phyloP scores from a whole-genome alignment of 169 alveolate species.

The Cryptosporidium andersoni region DNA sequence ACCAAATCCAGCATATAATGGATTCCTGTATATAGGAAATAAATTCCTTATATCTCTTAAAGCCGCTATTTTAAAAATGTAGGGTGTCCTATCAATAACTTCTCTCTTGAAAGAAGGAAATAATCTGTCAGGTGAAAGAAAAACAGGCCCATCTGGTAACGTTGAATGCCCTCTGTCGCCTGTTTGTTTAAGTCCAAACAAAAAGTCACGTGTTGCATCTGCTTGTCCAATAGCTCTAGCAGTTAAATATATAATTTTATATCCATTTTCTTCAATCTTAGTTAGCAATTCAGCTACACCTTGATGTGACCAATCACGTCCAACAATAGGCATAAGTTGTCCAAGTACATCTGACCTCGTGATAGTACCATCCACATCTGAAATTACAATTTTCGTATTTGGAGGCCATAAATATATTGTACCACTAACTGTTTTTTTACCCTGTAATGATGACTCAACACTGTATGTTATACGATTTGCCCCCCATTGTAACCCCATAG shows the following conservation, averaged over 20 bases:
- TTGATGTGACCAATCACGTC: constrained; percentile 96
- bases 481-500: constrained; percentile 87
- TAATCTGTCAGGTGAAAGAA: constrained; percentile 95
- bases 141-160: constrained; percentile 94
- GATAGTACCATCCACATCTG: constrained; percentile 99
- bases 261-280: constrained; percentile 90
- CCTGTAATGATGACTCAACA: constrained; percentile 88
- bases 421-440: constrained; percentile 89
- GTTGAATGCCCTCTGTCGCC: constrained; percentile 74
- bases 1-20: constrained; percentile 98
- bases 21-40: constrained; percentile 89
- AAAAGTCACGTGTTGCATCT: constrained; percentile 91
- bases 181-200: constrained; percentile 87
- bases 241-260: constrained; percentile 93
- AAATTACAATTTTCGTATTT: constrained; percentile 90
- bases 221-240: constrained; percentile 98
- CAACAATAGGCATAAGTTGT: constrained; percentile 95
- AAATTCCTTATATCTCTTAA: constrained; percentile 90
- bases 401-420: constrained; percentile 92
- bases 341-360: constrained; percentile 96
- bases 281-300: constrained; percentile 94
- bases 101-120: constrained; percentile 94
- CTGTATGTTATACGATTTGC: constrained; percentile 87
- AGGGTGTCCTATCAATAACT: constrained; percentile 93
- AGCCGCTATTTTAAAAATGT: constrained; percentile 94